Evolutionary conservation across 2,329 filamentous ascomycete species (phyloP), one percentile per base, ranked within the genome.

Genomic region (Cladosporium cucumerinum): DNA sequence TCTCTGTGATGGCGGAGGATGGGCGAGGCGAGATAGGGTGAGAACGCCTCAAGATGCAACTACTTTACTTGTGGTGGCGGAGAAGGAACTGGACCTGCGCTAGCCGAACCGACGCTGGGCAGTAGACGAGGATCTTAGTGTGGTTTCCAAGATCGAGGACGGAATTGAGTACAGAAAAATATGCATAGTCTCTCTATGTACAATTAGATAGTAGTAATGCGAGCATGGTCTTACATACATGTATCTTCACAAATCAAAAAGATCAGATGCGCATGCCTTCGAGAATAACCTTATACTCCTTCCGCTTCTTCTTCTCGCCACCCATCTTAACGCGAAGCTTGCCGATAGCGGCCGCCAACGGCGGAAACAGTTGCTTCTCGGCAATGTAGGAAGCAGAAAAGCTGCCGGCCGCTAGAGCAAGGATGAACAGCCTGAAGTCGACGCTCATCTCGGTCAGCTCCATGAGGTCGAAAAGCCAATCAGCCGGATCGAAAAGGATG

Each of bases 241-340:
- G 12, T 6, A 46, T 21, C n/a, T 46, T 46, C n/a, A 46, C n/a
- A 52, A 54, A 54, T n/a, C 21, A 21, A 52, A 54, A 32, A 21
- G 18, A 26, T 67, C 48, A 71, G 11, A 72, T 66, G 59, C 70
- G 66, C 76, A 78, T 90, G 64, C 86, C 81, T 73, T 95, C 90
- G 58, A 84, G 75, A 32, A 97, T 88, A 23, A 92, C 71, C 80
- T 98, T 98, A 75, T 97, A 97, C 79, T 88, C 82, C 78, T 97
- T 97, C 69, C 93, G 85, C 78, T 89, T 87, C 81, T 97, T 97
- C 51, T 81, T 79, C 73, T 82, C 83, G 58, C 85, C 75, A 78
- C 75, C 79, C 57, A 92, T 63, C n/a, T 76, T 78, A 59, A 84
- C 78, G 73, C 87, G 89, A 18, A 84, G 69, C 32, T 79, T 80